Evolutionary conservation across 139 green algal genomes (phyloP), one percentile per base, ranked within the genome.

Genomic region (Chlorella ohadii): DNA sequence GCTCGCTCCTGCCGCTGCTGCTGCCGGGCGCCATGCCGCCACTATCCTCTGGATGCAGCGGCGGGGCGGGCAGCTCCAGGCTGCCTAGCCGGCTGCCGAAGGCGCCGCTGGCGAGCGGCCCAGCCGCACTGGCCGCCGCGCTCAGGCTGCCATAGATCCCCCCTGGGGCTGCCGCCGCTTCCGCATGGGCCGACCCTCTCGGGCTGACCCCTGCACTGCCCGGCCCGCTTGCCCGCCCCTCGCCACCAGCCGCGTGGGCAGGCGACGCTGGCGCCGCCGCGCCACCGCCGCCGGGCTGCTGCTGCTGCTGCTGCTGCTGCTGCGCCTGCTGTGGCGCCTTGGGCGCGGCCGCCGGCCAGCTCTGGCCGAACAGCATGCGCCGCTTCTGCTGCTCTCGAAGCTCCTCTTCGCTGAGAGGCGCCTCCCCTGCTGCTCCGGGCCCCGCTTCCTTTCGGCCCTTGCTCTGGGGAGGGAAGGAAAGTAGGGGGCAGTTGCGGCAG

Each of bases 301-400:
- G 65, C n/a, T 70, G 22, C 28, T 6, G 33, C 67, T 47, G 34
- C 67, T 75, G 68, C 68, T 3, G 25, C 72, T 63, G 72, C 72
- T 38, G 41, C 72, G 15, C 39, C 72, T 38, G 72, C 72, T 38
- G 72, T 12, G 28, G 11, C 16, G 3, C 13, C 25, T 22, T 64
- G 44, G 41, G 41, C 19, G 27, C n/a, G 17, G 44, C 51, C 13
- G 74, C 47, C 12, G 74, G 55, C 72, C 41, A 31, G 27, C 27
- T 56, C n/a, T 88, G 72, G 12, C 88, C 87, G 79, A 91, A 91
- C 61, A 91, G 82, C 75, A 89, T 80, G 56, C 84, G 75, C 34
- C 41, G 72, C 81, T 91, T 91, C 38, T 91, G 67, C 82, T 81
- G 59, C 33, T 76, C 75, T 28, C 86, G 67, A 33, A 86, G 51